phyloP scores from a whole-genome alignment of 2,329 filamentous ascomycete genomes.

The Colletotrichum eremochloae region DNA sequence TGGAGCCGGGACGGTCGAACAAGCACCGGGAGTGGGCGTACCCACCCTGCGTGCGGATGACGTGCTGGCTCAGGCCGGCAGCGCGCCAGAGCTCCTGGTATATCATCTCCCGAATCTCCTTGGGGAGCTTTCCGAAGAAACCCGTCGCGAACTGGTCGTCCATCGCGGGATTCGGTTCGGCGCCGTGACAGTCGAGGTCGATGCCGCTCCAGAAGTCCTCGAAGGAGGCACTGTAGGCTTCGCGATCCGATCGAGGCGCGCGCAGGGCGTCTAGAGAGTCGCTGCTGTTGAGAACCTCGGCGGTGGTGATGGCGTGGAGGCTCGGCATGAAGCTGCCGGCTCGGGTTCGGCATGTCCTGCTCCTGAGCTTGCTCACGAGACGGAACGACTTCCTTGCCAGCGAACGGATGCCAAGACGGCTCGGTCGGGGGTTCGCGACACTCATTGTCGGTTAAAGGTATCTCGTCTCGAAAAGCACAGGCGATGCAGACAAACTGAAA shows the following conservation, averaged over 20 bases:
- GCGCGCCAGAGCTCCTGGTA: constrained; percentile 34
- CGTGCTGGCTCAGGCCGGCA: constrained; percentile 23
- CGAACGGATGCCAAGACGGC: constrained; percentile 17
- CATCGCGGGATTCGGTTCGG: neutral
- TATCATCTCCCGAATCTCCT: constrained; percentile 33
- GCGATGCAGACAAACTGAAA: neutral
- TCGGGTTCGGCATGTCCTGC: neutral
- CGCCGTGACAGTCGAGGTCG: no score
- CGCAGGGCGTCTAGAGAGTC: neutral
- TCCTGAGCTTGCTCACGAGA: neutral
- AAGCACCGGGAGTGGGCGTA: constrained; percentile 30
- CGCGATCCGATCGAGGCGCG: neutral
- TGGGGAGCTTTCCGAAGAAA: constrained; percentile 21
- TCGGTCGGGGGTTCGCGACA: neutral
- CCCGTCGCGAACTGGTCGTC: neutral
- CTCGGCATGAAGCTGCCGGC: neutral
- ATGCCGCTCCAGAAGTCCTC: neutral
- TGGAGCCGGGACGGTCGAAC: neutral
- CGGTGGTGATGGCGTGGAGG: no score
- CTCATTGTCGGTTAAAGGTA: constrained; percentile 25
- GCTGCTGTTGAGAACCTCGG: neutral
- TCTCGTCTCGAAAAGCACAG: neutral
- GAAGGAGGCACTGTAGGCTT: neutral
- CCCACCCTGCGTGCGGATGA: constrained; percentile 24
- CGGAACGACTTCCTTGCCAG: constrained; percentile 6